Evolutionary conservation across 1,139 yeast genomes (phyloP), one percentile per base, ranked within the genome.

Genomic region (Geotrichum aggregatum): DNA sequence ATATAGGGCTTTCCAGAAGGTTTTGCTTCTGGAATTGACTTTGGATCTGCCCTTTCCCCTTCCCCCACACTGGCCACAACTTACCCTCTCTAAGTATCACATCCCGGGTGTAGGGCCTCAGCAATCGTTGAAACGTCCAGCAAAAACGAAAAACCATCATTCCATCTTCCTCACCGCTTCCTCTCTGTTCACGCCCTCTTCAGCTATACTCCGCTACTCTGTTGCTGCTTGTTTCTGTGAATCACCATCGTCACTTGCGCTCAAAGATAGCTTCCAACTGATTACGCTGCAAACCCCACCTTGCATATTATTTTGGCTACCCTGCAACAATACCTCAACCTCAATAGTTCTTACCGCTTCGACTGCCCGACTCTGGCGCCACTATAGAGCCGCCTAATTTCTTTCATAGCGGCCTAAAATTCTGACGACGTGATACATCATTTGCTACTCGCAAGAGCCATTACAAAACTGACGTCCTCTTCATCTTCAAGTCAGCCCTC

Each of bases 101-200:
- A 16, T 34, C 11, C 38, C 5, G 11, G 38, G 38, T 34, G 38
- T 34, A 34, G 11, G 18, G 11, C 33, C 19, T 10, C 38, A 34
- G 38, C 38, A 34, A 34, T 34, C 38, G 38, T 34, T 34, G 5
- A 6, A n/a, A 34, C 19, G 10, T n/a, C 18, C 19, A 34, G 18
- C 4, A 34, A 4, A 34, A 34, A 34, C 59, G 85, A 85, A 59
- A 87, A 55, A 74, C 78, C 63, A 79, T 55, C 44, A 59, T 50
- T 30, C 59, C 74, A 67, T 84, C 89, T 35, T 87, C 82, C 62
- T 89, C 80, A 65, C 80, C 83, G 60, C 79, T 16, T 6, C 79
- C 11, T 6, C 38, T 16, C 14, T 16, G 18, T 6, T 34, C 19
- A 34, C 5, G 6, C 38, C 5, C 11, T 34, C 6, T 10, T n/a